phyloP scores from a whole-genome alignment of 768 basidiomycete species.

The Mycena vitilis region DNA sequence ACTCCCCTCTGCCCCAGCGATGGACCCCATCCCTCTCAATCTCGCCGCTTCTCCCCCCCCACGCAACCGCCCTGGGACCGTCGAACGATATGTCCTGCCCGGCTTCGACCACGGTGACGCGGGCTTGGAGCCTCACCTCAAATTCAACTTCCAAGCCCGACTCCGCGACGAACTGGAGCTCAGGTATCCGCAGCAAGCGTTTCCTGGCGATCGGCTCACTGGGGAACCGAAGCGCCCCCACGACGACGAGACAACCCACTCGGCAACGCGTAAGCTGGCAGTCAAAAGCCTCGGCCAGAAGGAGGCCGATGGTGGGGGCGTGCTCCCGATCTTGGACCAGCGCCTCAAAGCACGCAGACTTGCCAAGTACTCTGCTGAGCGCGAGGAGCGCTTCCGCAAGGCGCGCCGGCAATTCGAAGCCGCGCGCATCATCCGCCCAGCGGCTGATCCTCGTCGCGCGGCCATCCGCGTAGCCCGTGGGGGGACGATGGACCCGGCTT shows the following conservation, averaged over 20 bases:
- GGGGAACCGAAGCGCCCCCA: neutral
- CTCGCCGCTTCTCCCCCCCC: neutral
- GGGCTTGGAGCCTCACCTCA: slow-evolving; percentile 1
- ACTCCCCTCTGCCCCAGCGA: too few species aligned
- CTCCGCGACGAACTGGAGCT: neutral
- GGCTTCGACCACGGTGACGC: neutral
- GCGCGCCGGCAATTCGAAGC: neutral
- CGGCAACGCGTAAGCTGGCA: too few species aligned
- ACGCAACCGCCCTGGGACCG: neutral
- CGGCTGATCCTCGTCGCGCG: neutral
- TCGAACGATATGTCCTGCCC: neutral
- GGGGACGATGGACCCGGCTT: neutral
- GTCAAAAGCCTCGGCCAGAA: too few species aligned
- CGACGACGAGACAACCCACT: too few species aligned
- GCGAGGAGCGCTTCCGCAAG: slow-evolving; percentile 3
- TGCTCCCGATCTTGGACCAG: neutral
- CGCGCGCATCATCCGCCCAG: neutral
- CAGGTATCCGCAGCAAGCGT: neutral
- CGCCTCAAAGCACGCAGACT: neutral
- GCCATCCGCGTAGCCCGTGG: neutral
- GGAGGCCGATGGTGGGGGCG: too few species aligned
- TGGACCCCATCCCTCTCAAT: neutral
- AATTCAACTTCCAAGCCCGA: neutral
- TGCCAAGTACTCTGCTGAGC: neutral
- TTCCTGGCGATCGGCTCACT: neutral